Base-by-base conservation (phyloP, 768 basidiomycete genomes). In the Agrocybe praecox region DNA sequence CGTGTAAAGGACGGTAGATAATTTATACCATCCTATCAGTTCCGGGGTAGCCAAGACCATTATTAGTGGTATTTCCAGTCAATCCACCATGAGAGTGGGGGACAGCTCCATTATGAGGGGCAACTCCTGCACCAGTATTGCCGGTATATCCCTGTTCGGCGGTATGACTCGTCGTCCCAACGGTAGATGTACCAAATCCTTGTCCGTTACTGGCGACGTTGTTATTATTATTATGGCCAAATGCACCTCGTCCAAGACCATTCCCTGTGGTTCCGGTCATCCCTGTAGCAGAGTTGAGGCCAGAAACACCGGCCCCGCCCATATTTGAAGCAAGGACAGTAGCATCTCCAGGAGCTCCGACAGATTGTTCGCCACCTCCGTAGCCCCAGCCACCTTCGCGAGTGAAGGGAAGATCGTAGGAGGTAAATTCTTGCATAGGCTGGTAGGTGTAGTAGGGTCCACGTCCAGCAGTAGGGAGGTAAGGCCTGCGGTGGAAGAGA, bases 301-400 rank as follows among this genome's bases (percentile, higher is more conserved):
- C 49, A 21, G 48, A 52, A 53, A 52, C 47, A 22, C 54, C 55
- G 18, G 53, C 50, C 12, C 59, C 56, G 14, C 60, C 56, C 53
- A 64, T 55, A 32, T 56, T 49, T 10, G 55, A 49, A 15, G 56
- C 45, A 10, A 74, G 63, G 1, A 61, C 70, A 12, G 71, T 75
- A 8, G 76, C 77, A 65, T 81, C 80, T 23, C 76, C 75, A 17
- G 78, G 76, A 10, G 80, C 76, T 26, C 78, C 78, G 14, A 71
- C 67, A 43, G 60, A 67, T 10, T 74, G 69, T 50, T 77, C 72
- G 17, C 65, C 72, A 22, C 65, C 64, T 19, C 68, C 74, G 53
- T 66, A 68, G 6, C 72, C 74, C 80, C 79, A 81, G 2, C 78
- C 77, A 12, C 79, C 78, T 59, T 80, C 79, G 22, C 76, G 67